phyloP scores from a whole-genome alignment of 345 rosid genomes.

The Euphorbia peplus region DNA sequence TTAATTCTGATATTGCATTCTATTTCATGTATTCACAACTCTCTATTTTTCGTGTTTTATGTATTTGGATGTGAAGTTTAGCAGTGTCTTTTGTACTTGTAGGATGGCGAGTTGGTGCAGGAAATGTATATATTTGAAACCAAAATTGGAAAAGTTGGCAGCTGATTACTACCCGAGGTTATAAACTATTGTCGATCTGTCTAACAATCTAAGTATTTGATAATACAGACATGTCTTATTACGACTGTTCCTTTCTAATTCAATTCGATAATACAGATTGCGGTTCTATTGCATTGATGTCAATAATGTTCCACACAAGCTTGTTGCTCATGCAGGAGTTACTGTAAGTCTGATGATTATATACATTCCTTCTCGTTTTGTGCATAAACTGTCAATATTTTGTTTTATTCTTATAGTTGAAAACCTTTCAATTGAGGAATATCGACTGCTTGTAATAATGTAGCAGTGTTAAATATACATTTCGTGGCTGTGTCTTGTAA shows the following conservation, averaged over 20 bases:
- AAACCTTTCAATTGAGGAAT: neutral
- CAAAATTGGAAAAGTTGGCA: constrained; percentile 85
- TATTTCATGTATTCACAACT: neutral
- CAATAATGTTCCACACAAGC: constrained; percentile 70
- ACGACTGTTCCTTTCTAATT: constrained; percentile 1
- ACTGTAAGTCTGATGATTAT: constrained; percentile 50
- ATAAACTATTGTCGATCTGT: neutral
- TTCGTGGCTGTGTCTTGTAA: neutral
- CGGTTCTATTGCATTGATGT: constrained; percentile 76
- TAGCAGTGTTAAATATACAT: neutral
- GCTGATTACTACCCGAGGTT: constrained; percentile 78
- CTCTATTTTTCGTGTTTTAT: neutral
- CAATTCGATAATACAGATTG: constrained; percentile 41
- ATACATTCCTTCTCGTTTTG: neutral
- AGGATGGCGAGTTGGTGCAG: constrained; percentile 99
- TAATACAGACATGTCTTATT: neutral
- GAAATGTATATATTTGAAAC: constrained; percentile 82
- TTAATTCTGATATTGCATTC: neutral
- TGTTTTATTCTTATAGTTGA: neutral
- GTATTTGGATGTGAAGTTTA: constrained; percentile 12
- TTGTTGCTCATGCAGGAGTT: constrained; percentile 78
- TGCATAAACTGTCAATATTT: neutral
- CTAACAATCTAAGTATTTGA: neutral
- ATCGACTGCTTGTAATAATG: neutral
- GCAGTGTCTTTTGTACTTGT: constrained; percentile 32